Evolutionary conservation across 2,329 filamentous ascomycete species (phyloP), one percentile per base, ranked within the genome.

Genomic region (Epichloe coenophiala): DNA sequence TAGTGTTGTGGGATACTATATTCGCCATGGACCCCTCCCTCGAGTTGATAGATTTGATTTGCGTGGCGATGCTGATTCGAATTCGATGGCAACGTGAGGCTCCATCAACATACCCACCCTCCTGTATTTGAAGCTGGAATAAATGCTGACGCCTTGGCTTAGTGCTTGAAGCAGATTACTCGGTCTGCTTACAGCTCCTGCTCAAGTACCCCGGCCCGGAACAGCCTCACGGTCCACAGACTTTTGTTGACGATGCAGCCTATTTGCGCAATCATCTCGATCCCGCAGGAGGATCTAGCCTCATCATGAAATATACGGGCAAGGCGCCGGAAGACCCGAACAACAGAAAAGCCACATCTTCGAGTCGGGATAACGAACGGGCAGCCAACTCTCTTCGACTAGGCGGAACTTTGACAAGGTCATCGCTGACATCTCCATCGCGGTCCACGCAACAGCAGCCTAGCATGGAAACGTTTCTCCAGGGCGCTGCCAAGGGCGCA

Each of bases 121-220:
- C 33, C 11, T 46, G 17, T 23, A 31, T 17, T 4, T 8, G 21
- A 43, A 38, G 15, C 21, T 5, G 23, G 35, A 37, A 12, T 12
- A 36, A 19, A 48, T 42, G 45, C 63, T 68, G 51, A 68, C 55
- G 21, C 6, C 5, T 39, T 7, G 40, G 19, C 52, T 5, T 54
- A 89, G 86, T 98, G 37, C 70, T 97, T 27, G 81, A 88, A 55
- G 83, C 87, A 12, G 91, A 97, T 64, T 95, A 95, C 61, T 91
- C 93, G 1, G 78, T 81, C 37, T 91, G 88, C 8, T 71, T 98
- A 49, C 84, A 88, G 51, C 69, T 94, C 1, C 72, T 97, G 27
- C 75, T 97, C 2, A 87, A 88, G 59, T 97, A 97, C 57, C 88
- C 88, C 2, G 71, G 80, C 1, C 84, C 84, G 2, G 61, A 72